These are phyloP conservation scores for Trichopus zeylanicus DNA, from an alignment of 116 monocot genomes.

Conservation along the genomic window DNA sequence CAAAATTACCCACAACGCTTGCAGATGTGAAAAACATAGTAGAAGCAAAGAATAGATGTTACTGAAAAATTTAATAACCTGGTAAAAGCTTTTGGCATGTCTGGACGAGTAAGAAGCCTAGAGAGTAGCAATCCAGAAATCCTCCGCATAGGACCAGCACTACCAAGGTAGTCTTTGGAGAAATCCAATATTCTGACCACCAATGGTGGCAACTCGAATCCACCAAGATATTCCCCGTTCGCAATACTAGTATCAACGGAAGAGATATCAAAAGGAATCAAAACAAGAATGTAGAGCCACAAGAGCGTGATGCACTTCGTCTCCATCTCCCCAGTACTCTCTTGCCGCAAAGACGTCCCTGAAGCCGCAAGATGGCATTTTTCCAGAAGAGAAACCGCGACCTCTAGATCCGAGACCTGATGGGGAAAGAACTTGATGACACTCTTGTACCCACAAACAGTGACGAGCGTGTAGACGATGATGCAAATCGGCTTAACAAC, in stretches of 20 bases:
- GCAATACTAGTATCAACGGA: slow-evolving; percentile 75
- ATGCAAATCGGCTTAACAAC: slow-evolving; percentile 76
- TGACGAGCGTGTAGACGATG: slow-evolving; percentile 75
- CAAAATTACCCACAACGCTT: no score
- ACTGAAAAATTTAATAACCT: slow-evolving; percentile 39
- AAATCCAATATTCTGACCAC: slow-evolving; percentile 71
- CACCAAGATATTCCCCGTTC: slow-evolving; percentile 12
- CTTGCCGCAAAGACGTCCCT: slow-evolving; percentile 58
- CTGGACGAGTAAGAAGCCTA: slow-evolving; percentile 92
- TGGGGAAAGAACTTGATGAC: slow-evolving; percentile 92
- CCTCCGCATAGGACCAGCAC: slow-evolving; percentile 92
- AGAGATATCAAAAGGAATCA: slow-evolving; percentile 95
- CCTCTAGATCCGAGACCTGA: slow-evolving; percentile 95
- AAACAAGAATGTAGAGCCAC: slow-evolving; percentile 94
- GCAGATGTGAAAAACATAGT: no score
- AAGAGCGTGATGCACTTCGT: slow-evolving; percentile 77
- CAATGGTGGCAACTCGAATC: slow-evolving; percentile 45
- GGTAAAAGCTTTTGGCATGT: slow-evolving; percentile 63
- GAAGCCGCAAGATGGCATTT: slow-evolving; percentile 42
- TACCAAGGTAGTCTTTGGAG: slow-evolving; percentile 83
- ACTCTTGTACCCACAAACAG: slow-evolving; percentile 89
- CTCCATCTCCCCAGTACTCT: slow-evolving; percentile 99
- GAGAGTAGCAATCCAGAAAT: slow-evolving; percentile 87
- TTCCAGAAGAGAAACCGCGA: slow-evolving; percentile 73
- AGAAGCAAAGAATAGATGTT: no score